Base-by-base conservation (phyloP, 2,329 filamentous ascomycete species). In the Aspergillus fijiensis region DNA sequence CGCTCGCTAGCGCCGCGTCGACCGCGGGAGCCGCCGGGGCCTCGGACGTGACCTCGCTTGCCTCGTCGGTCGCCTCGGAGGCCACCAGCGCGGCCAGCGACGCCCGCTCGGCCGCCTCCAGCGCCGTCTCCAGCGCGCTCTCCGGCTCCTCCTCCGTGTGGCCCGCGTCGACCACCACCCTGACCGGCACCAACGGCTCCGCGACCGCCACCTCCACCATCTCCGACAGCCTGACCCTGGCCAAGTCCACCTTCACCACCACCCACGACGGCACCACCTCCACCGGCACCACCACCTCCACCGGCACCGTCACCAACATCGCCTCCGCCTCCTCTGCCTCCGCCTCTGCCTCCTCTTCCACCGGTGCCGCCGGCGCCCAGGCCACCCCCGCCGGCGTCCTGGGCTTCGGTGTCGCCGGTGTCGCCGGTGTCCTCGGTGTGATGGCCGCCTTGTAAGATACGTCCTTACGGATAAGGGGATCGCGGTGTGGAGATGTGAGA, bases 381-480 rank as follows among this genome's bases (percentile, higher is more conserved):
- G 66, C 66, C 23, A 62, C 68, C n/a, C 63, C 61, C 4, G 29
- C 23, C 11, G 42, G 19, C 2, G 29, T 55, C 49, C 4, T 52
- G 50, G 54, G 58, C 58, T 21, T 59, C 11, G 52, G 52, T 11
- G 39, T 67, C 55, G 69, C 65, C 12, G 70, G 68, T 59, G 60
- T 71, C 29, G 65, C 66, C n/a, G 71, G 71, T 61, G 47, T 73
- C 2, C 60, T 73, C 31, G 70, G 70, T 57, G 56, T 72, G 35
- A 72, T 73, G 68, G 68, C 63, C 64, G 70, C 68, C 53, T 64
- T 73, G 61, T 73, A 70, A 65, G 27, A 3, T 29, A 9, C 27
- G 2, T 29, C 27, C 27, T 29, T 9, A 7, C 7, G 7, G 27
- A 29, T 29, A 2, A 29, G 27, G 3, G 27, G 27, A 29, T 29